phyloP scores from a whole-genome alignment of 495 filamentous ascomycete species.

The Recurvomyces mirabilis region DNA sequence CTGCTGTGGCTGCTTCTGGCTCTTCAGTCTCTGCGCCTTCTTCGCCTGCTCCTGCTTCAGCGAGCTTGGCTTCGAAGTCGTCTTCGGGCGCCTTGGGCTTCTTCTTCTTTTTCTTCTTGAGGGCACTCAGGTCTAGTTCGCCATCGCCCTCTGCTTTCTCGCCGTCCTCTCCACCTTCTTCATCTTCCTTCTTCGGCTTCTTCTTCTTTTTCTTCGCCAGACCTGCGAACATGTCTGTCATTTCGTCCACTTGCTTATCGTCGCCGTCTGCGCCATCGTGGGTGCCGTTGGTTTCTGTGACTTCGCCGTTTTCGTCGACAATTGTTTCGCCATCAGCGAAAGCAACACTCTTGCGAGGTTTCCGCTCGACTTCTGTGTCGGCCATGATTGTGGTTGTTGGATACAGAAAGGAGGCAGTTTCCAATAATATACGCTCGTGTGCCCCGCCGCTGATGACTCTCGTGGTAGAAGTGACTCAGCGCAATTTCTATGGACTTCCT shows the following conservation, averaged over 20 bases:
- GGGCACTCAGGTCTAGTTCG: conserved; percentile 59
- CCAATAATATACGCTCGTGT: neutral
- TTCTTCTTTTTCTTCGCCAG: conserved; percentile 88
- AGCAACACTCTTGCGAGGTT: conserved; percentile 78
- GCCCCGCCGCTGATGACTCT: neutral
- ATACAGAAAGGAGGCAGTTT: too few species aligned
- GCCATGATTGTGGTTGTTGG: conserved; percentile 35
- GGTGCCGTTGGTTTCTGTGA: conserved; percentile 47
- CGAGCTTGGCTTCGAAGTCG: conserved; percentile 70
- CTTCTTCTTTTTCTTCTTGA: conserved; percentile 98
- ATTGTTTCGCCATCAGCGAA: conserved; percentile 76
- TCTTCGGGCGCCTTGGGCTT: conserved; percentile 58
- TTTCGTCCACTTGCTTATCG: conserved; percentile 59
- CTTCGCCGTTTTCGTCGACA: conserved; percentile 72
- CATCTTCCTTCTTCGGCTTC: conserved; percentile 54
- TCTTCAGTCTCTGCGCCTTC: conserved; percentile 37
- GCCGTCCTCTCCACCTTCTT: conserved; percentile 44
- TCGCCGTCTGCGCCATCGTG: conserved; percentile 22
- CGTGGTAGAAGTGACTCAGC: neutral
- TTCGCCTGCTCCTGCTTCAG: conserved; percentile 55
- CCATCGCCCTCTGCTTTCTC: conserved; percentile 52
- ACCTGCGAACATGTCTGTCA: conserved; percentile 64
- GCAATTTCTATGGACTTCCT: neutral
- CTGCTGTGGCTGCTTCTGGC: conserved; percentile 37
- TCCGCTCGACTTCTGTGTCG: conserved; percentile 39